Evolutionary conservation across 2,329 filamentous ascomycete genomes (phyloP), one percentile per base, ranked within the genome.

Genomic region (Monosporascus sp.): DNA sequence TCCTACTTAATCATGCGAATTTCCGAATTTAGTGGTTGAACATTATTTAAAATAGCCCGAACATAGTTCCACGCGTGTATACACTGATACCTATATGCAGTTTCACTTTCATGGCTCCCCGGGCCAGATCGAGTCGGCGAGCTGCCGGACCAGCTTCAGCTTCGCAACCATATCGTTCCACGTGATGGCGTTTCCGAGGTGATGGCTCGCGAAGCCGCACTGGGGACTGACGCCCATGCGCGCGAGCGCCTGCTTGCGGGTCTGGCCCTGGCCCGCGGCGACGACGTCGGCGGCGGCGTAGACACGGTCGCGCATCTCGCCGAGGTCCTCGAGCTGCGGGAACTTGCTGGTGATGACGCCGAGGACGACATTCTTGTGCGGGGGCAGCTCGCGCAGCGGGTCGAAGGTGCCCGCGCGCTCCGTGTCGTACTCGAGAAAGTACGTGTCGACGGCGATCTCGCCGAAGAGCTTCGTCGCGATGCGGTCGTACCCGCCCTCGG

Each of bases 141-240:
- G 83, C 58, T 83, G 75, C 59, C 87, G 80, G 20, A 91, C 86
- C 48, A 91, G 72, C 64, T 81, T 76, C 64, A 92, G 71, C 75
- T 91, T 92, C 66, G 80, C 83, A 68, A 83, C 81, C 85, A 91
- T 88, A 59, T 88, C 87, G 43, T 88, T 81, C 58, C 81, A 77
- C 26, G 78, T 82, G 54, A 92, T 76, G 24, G 83, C 78, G 66
- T 92, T 90, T 0, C 88, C 88, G 62, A 83, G 83, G 58, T 86
- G 83, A 66, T 92, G 88, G 49, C 84, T 89, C 26, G 87, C 88
- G 68, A 88, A 88, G 2, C 85, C 86, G 66, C 86, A 89, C 71
- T 90, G 87, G 0, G 87, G 86, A 65, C 83, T 87, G n/a, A 90
- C 81, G 44, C 80, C 77, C 44, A 91, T 73, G 60, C 85, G 80